Conservation (phyloP, 2,329 filamentous ascomycete genomes). For the Fusarium euwallaceae region DNA sequence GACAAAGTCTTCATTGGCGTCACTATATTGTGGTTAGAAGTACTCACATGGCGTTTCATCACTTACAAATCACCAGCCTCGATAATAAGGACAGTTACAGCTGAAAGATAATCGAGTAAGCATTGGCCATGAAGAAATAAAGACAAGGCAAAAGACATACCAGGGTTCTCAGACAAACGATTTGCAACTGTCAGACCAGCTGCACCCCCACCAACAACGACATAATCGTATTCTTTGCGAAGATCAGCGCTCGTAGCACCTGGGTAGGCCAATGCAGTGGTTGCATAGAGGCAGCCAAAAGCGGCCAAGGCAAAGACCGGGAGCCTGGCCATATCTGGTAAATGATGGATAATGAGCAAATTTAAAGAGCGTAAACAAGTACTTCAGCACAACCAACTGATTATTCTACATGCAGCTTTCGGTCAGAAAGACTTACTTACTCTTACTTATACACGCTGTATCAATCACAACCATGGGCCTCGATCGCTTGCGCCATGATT, state of each 20-base stretch:
- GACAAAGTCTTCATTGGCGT: conserved; percentile 35
- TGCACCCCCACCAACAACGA: conserved; percentile 38
- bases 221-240: conserved; percentile 34
- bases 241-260: neutral
- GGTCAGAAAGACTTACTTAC: neutral
- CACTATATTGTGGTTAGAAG: conserved; percentile 13
- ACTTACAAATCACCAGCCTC: conserved; percentile 43
- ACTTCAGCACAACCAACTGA: neutral
- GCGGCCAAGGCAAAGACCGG: neutral
- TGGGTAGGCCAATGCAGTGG: neutral
- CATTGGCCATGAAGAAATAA: neutral
- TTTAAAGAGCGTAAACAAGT: neutral
- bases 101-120: conserved; percentile 11
- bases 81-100: conserved; percentile 34
- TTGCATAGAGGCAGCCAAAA: neutral
- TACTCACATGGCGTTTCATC: neutral
- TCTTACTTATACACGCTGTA: neutral
- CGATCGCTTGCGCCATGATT: neutral
- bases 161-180: conserved; percentile 34
- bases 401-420: neutral
- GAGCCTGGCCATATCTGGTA: neutral
- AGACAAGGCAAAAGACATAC: conserved; percentile 8
- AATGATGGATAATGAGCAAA: neutral
- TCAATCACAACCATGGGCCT: neutral
- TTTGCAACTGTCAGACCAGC: conserved; percentile 41